These are phyloP conservation scores for Aspergillus hortae DNA, from an alignment of 2,329 filamentous ascomycete species.

Conservation along the genomic window DNA sequence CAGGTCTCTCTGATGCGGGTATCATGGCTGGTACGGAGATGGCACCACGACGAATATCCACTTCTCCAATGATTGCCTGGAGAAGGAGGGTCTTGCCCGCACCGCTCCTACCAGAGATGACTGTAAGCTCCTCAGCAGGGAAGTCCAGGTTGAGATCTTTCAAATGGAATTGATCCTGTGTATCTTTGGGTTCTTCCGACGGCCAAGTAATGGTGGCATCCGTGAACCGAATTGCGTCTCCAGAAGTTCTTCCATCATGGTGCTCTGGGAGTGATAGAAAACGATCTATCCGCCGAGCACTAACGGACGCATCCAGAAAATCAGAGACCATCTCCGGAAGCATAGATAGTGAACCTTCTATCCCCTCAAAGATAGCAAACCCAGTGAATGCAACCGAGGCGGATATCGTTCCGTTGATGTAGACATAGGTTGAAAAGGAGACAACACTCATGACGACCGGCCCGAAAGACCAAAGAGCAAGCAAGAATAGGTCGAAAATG, in stretches of 20 bases:
- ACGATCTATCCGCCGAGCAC: constrained; percentile 63
- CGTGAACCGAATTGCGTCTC: constrained; percentile 61
- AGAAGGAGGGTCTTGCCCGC: constrained; percentile 73
- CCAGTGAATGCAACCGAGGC: constrained; percentile 77
- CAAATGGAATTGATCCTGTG: constrained; percentile 60
- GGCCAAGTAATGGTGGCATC: constrained; percentile 72
- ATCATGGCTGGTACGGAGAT: constrained; percentile 48
- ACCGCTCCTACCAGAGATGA: constrained; percentile 73
- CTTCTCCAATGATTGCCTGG: constrained; percentile 69
- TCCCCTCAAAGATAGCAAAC: constrained; percentile 66
- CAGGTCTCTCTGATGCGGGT: constrained; percentile 55
- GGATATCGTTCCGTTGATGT: constrained; percentile 57
- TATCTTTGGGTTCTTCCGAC: constrained; percentile 54
- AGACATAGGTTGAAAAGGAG: constrained; percentile 64
- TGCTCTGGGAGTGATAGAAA: constrained; percentile 64
- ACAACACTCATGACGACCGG: constrained; percentile 68
- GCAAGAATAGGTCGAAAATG: constrained; percentile 57
- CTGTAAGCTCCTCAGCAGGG: constrained; percentile 63
- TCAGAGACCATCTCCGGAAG: constrained; percentile 69
- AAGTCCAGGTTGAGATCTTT: constrained; percentile 63
- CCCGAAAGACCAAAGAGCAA: constrained; percentile 66
- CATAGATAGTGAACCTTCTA: constrained; percentile 65
- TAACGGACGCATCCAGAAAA: constrained; percentile 66
- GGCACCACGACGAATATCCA: constrained; percentile 61
- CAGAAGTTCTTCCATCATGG: constrained; percentile 51